phyloP scores from a whole-genome alignment of 495 filamentous ascomycete species.

The Pseudevernia furfuracea region DNA sequence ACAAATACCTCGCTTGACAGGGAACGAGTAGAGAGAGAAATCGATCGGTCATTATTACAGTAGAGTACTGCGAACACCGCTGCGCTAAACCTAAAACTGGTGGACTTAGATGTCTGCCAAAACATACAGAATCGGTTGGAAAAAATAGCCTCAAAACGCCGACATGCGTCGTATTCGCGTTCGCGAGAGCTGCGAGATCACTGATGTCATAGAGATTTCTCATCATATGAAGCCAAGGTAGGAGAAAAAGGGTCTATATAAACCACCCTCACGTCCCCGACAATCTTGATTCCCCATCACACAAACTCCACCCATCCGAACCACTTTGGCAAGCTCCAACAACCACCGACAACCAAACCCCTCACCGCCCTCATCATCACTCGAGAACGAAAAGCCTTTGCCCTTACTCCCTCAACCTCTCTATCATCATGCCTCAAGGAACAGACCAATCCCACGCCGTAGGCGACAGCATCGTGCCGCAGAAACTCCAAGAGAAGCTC shows the following conservation, averaged over 20 bases:
- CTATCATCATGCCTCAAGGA: slow-evolving; percentile 7
- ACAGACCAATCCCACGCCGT: slow-evolving; percentile 23
- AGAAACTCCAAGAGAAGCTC: slow-evolving; percentile 23
- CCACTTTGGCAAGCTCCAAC: background rate
- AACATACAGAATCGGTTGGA: too few relatives aligned
- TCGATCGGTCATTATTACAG: background rate
- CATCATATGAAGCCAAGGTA: background rate
- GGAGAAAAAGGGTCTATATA: slow-evolving; percentile 9
- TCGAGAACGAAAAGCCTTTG: background rate
- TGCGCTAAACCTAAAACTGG: background rate
- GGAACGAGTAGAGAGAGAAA: background rate
- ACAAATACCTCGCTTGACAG: too few relatives aligned
- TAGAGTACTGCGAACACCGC: background rate
- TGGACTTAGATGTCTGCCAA: background rate
- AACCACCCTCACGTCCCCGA: background rate
- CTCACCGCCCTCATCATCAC: background rate
- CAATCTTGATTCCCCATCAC: background rate
- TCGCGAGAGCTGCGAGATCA: background rate
- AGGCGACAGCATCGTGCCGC: slow-evolving; percentile 24
- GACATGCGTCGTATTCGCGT: background rate
- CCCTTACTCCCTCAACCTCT: background rate
- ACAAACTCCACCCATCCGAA: background rate
- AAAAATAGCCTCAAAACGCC: too few relatives aligned
- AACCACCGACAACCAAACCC: background rate
- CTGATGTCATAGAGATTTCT: background rate